Conservation (phyloP, 208 protist species). For the Trichomonas vaginalis region DNA sequence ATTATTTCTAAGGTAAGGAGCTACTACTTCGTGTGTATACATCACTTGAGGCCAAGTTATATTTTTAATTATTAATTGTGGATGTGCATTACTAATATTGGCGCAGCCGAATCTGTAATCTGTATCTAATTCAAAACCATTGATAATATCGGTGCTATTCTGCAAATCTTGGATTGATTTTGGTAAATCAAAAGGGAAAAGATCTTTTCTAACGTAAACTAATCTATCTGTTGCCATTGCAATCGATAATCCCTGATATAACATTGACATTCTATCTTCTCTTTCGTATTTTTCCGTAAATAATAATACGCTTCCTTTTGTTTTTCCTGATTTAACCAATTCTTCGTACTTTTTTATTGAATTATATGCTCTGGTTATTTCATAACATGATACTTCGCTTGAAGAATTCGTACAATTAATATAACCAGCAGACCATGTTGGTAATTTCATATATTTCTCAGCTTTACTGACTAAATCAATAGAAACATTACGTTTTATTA, state of each 20-base stretch:
- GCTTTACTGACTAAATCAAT: not conserved
- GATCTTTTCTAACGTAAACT: not conserved
- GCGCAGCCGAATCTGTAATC: not conserved
- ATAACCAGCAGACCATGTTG: conserved; percentile 3
- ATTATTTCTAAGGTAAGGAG: not conserved
- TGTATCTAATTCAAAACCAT: not conserved
- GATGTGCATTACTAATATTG: not conserved
- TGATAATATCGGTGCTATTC: not conserved
- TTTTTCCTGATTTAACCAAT: too few relatives aligned
- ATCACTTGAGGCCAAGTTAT: not conserved
- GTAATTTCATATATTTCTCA: not conserved
- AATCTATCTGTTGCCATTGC: not conserved
- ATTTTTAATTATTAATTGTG: not conserved
- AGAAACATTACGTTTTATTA: not conserved
- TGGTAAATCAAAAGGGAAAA: not conserved
- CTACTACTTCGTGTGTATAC: not conserved
- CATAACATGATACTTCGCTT: not conserved
- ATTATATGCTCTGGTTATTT: not conserved
- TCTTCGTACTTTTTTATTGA: not conserved
- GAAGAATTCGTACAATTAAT: not conserved
- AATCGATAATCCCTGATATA: not conserved
- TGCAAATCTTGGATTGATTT: not conserved
- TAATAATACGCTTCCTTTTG: not conserved
- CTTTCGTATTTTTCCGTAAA: too few relatives aligned
- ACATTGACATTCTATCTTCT: not conserved